These are phyloP conservation scores for Aspergillus coremiiformis DNA, from an alignment of 495 filamentous ascomycete species.

Conservation along the genomic window DNA sequence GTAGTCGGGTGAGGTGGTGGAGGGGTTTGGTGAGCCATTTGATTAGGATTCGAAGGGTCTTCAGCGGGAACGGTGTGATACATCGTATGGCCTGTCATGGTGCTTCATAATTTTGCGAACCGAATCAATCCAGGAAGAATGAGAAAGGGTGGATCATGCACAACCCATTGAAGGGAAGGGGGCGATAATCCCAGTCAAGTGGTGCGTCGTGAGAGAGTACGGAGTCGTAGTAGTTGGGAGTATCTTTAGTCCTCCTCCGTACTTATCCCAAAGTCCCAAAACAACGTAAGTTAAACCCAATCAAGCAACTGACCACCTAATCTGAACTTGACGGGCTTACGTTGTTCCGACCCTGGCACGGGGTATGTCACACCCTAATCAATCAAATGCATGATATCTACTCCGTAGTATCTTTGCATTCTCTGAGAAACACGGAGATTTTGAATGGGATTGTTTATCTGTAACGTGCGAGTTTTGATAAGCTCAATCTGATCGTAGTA, in stretches of 20 bases:
- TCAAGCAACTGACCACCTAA: slow-evolving; percentile 36
- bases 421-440: no score
- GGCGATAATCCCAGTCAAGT: no score
- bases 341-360: slow-evolving; percentile 21
- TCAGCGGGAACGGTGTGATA: slow-evolving; percentile 59
- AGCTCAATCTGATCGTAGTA: no score
- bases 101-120: slow-evolving; percentile 14
- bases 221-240: no score
- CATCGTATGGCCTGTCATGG: slow-evolving; percentile 70
- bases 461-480: no score
- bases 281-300: no score
- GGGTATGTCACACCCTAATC: not conserved
- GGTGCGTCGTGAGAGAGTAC: no score
- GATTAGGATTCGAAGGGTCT: slow-evolving; percentile 57
- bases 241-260: no score
- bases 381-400: no score
- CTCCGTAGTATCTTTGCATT: no score
- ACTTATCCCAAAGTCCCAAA: no score
- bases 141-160: not conserved
- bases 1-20: slow-evolving; percentile 35
- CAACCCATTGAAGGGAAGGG: not conserved
- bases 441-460: no score
- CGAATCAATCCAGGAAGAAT: slow-evolving; percentile 1
- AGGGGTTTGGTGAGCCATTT: slow-evolving; percentile 49
- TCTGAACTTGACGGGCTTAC: slow-evolving; percentile 27